phyloP scores from a whole-genome alignment of 306 rosid species.

The Canavalia gladiata region DNA sequence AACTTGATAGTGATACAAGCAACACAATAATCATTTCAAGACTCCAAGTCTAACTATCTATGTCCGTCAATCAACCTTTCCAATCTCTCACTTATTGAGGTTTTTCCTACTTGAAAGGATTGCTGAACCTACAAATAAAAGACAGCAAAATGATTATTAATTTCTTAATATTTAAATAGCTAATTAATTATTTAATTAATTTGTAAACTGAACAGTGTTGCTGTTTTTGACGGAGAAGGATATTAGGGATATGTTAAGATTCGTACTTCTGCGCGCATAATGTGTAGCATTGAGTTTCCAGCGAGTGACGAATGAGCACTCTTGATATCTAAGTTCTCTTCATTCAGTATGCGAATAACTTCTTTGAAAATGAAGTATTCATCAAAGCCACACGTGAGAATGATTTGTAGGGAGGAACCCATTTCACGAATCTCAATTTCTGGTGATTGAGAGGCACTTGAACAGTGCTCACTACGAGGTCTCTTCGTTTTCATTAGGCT shows the following conservation, averaged over 20 bases:
- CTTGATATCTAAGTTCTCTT: slow-evolving; percentile 61
- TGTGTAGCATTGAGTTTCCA: slow-evolving; percentile 46
- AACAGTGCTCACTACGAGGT: slow-evolving; percentile 21
- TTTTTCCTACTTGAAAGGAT: not conserved
- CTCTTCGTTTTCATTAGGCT: slow-evolving; percentile 49
- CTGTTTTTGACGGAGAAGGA: too few relatives aligned
- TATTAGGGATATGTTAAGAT: not conserved
- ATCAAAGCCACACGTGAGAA: slow-evolving; percentile 56
- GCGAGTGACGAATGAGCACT: slow-evolving; percentile 52
- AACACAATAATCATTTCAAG: too few relatives aligned
- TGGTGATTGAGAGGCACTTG: slow-evolving; percentile 37
- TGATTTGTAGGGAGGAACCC: slow-evolving; percentile 62
- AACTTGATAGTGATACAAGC: too few relatives aligned
- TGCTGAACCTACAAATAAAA: not conserved
- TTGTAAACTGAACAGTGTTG: not conserved
- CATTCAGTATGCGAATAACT: slow-evolving; percentile 61
- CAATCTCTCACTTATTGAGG: not conserved
- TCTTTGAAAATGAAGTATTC: slow-evolving; percentile 61
- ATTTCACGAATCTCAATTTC: slow-evolving; percentile 62
- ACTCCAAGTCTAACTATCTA: too few relatives aligned
- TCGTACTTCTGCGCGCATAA: slow-evolving; percentile 68
- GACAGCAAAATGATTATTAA: not conserved
- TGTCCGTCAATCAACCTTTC: too few relatives aligned
- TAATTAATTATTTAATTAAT: not conserved
- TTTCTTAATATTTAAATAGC: not conserved